Base-by-base conservation (phyloP, 2,329 filamentous ascomycete species). In the Lachnellula occidentalis region DNA sequence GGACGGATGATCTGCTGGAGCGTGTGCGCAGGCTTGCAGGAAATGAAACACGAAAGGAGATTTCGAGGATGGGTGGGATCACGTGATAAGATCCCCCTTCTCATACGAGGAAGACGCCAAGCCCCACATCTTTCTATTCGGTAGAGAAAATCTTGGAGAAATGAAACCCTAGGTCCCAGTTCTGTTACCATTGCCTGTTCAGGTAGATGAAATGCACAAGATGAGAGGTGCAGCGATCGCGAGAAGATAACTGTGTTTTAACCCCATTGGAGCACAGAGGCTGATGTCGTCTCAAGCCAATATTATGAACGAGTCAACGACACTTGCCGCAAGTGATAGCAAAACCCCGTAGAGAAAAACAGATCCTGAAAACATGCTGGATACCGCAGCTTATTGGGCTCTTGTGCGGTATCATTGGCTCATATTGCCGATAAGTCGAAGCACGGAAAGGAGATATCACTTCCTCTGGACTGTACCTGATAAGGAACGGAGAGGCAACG, bases 1-100 rank as follows among this genome's bases (percentile, higher is more conserved):
- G 14, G 17, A 34, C 34, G 47, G 31, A 34, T 21, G 48, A 55
- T 55, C 53, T 51, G 48, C 53, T 37, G 48, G 43, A 55, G 47
- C 48, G 41, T 37, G 36, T 42, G 31, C 21, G 8, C 31, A 15
- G 24, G 15, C 5, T 14, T 50, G 48, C 36, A 43, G 14, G 9
- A 42, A 15, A 21, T 37, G 48, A 22, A 27, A 50, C 22, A 27
- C 1, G 17, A 21, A 22, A 34, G 24, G n/a, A 22, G 8, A 34
- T 24, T 27, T 12, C n/a, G 7, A 22, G 37, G 19, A 34, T 50
- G 36, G 4, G 36, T 11, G 5, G 14, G 3, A 17, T 24, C 48
- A 50, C 48, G 48, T 50, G 36, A 41, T 15, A 19, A 11, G 22
- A 12, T n/a, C n/a, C 48, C 37, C 37, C 22, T 50, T 43, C 34